phyloP scores from a whole-genome alignment of 345 rosid genomes.

The Eucalyptus cladocalyx region DNA sequence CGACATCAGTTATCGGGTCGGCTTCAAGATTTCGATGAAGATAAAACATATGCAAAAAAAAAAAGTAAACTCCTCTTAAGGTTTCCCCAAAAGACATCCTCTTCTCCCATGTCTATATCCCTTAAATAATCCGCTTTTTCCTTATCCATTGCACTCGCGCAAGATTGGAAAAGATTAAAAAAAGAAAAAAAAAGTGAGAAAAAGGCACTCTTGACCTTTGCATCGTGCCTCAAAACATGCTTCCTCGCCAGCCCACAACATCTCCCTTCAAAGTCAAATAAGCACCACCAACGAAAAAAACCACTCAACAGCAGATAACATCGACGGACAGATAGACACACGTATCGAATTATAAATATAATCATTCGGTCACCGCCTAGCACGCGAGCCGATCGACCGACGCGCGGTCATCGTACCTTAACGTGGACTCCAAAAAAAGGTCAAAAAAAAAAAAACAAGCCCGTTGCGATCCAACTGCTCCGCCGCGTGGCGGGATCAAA shows the following conservation, averaged over 20 bases:
- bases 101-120: background rate
- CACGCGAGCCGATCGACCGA: background rate
- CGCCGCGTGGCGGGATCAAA: background rate
- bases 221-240: slow-evolving; percentile 12
- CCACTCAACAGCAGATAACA: background rate
- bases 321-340: background rate
- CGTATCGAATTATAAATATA: background rate
- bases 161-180: background rate
- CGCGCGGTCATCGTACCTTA: background rate
- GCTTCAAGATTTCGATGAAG: background rate
- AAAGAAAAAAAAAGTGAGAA: background rate
- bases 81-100: background rate
- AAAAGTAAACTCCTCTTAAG: background rate
- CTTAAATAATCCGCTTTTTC: background rate
- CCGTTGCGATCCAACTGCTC: background rate
- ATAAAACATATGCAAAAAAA: background rate
- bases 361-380: background rate
- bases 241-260: background rate
- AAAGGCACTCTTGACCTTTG: background rate
- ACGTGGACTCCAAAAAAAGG: background rate
- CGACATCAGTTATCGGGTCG: background rate
- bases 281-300: background rate
- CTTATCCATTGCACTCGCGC: background rate
- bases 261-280: slow-evolving; percentile 11
- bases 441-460: background rate